Conservation (phyloP, 345 rosid species). For the Salix dunnii region DNA sequence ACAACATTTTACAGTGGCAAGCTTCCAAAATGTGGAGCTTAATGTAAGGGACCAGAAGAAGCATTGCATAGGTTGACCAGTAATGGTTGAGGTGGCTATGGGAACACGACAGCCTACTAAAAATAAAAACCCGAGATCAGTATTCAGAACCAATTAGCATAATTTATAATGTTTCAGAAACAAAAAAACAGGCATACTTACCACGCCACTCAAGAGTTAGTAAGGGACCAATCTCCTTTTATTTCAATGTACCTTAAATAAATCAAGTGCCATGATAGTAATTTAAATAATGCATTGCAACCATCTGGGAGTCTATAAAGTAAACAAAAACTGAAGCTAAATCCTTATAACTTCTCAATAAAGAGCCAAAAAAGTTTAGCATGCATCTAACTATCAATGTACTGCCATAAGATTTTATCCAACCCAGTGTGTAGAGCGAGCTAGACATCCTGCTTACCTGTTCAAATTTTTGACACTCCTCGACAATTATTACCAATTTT, state of each 20-base stretch:
- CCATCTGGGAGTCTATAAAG: not conserved
- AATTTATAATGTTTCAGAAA: not conserved
- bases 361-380: not conserved
- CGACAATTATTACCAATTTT: not conserved
- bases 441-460: not conserved
- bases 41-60: not conserved
- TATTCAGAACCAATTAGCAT: not conserved
- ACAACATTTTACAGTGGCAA: not conserved
- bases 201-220: not conserved
- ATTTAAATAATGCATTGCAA: not conserved
- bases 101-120: not conserved
- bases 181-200: not conserved
- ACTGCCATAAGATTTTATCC: not conserved
- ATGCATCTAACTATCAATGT: not conserved
- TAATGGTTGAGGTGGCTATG: not conserved
- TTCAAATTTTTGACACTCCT: not conserved
- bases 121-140: not conserved
- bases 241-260: not conserved
- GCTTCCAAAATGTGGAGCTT: not conserved
- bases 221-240: not conserved
- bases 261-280: not conserved
- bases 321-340: not conserved
- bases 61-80: not conserved
- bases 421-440: not conserved
- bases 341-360: not conserved